Base-by-base conservation (phyloP, 306 rosid species). In the Carpinus fangiana region DNA sequence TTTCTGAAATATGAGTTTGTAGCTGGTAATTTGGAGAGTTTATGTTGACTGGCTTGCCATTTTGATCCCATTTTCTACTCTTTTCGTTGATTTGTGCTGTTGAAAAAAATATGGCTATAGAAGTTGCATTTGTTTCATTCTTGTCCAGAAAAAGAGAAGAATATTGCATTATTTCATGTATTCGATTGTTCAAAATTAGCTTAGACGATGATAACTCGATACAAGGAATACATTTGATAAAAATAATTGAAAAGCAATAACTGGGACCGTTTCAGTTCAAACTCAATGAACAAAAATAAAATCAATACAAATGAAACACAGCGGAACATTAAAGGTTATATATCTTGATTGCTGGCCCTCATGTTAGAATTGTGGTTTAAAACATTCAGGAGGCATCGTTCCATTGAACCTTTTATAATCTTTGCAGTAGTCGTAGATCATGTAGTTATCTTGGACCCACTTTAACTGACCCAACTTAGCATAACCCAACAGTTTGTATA, bases 351-450 rank as follows among this genome's bases (percentile, higher is more conserved):
- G 75, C 66, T 62, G 65, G 41, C 59, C 54, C 18, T 55, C n/a
- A 16, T 71, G 66, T 62, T 82, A 89, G 79, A 85, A 86, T 56
- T 86, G 91, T 50, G 73, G 43, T 59, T 88, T 89, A 43, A 20
- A 88, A 18, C 96, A 89, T 78, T 91, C 92, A 23, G 86, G 86
- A 65, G 95, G 86, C 79, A 90, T 51, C 8, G 81, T 78, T 16
- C 88, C 89, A n/a, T 84, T 82, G 86, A 90, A 91, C 73, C 97
- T 82, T 20, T 76, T 85, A 38, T 78, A 69, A 76, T 93, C 97
- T 59, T 13, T 79, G 90, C 97, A 91, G 81, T 93, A 93, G 76
- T 93, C 89, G 80, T 93, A 93, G 76, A 92, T 88, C 90, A 90
- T 86, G 85, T 78, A 65, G 61, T 86, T 89, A 7, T 56, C 66